Conservation (phyloP, 2,329 filamentous ascomycete genomes). For the Coniochaeta sp. region DNA sequence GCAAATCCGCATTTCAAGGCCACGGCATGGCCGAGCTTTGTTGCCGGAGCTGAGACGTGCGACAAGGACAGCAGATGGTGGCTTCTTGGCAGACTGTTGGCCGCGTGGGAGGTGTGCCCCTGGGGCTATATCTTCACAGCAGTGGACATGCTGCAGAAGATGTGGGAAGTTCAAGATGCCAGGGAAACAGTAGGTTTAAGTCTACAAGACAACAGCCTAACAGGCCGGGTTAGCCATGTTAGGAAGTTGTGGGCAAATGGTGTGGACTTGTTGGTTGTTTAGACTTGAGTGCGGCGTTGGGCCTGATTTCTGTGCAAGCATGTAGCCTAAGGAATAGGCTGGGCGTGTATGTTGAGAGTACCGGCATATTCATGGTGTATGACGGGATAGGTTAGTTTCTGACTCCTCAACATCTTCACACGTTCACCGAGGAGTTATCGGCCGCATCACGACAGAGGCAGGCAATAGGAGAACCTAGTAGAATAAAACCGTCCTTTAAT, state of each 20-base stretch:
- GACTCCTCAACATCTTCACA: too few species aligned
- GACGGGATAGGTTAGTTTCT: too few species aligned
- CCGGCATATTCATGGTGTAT: too few species aligned
- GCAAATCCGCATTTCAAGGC: constrained; percentile 49
- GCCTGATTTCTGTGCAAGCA: not conserved
- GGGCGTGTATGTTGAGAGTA: too few species aligned
- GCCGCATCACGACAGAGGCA: too few species aligned
- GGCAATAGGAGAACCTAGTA: too few species aligned
- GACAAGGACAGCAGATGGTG: constrained; percentile 37
- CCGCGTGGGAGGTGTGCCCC: constrained; percentile 27
- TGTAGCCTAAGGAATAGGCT: too few species aligned
- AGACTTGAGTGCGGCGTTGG: constrained; percentile 5
- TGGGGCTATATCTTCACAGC: constrained; percentile 44
- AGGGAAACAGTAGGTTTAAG: constrained; percentile 7
- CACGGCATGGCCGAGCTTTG: constrained; percentile 52
- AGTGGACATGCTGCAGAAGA: constrained; percentile 39
- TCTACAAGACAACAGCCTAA: constrained; percentile 2
- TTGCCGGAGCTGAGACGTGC: constrained; percentile 47
- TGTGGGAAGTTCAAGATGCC: constrained; percentile 36
- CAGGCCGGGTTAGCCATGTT: constrained; percentile 28
- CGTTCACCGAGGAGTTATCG: too few species aligned
- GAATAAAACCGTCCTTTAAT: too few species aligned
- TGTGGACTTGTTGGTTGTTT: constrained; percentile 40
- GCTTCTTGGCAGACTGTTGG: constrained; percentile 23
- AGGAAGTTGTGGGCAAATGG: constrained; percentile 32